These are phyloP conservation scores for Blastobotrys raffinosifermentans DNA, from an alignment of 1,139 yeast species.

Conservation along the genomic window DNA sequence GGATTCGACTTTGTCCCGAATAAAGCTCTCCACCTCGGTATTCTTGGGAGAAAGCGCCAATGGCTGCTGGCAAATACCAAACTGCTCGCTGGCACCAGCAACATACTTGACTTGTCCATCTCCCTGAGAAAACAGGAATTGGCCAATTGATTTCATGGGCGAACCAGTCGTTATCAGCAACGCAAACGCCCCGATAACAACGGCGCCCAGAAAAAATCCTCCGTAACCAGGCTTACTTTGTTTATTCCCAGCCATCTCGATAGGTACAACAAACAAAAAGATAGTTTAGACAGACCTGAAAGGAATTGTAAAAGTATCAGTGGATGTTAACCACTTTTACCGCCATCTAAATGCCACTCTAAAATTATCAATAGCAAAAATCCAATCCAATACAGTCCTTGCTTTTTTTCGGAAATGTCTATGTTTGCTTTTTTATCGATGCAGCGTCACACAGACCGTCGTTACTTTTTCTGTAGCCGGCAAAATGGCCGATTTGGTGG, in stretches of 20 bases:
- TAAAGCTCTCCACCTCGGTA: slow-evolving; percentile 7
- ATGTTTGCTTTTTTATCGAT: neutral
- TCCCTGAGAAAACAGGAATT: too few relatives aligned
- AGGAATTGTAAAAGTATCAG: neutral
- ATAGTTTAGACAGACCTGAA: neutral
- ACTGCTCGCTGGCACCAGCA: slow-evolving; percentile 1
- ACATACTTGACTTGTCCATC: too few relatives aligned
- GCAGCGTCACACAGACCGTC: neutral
- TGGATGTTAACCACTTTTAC: neutral
- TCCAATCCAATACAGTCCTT: too few relatives aligned
- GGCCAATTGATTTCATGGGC: too few relatives aligned
- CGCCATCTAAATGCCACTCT: neutral
- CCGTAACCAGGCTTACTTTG: too few relatives aligned
- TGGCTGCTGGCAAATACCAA: slow-evolving; percentile 8
- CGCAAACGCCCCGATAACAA: too few relatives aligned
- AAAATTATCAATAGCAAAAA: neutral
- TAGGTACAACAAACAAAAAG: too few relatives aligned
- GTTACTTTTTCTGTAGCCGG: neutral
- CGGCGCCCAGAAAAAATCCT: too few relatives aligned
- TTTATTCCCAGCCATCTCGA: too few relatives aligned
- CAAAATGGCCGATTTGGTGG: neutral
- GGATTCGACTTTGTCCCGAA: slow-evolving; percentile 8
- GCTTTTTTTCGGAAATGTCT: too few relatives aligned
- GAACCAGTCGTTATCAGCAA: too few relatives aligned
- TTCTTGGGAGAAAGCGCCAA: slow-evolving; percentile 7